Base-by-base conservation (phyloP, 371 early-diverging fungal genomes). In the Syncephalastrum contaminatum region DNA sequence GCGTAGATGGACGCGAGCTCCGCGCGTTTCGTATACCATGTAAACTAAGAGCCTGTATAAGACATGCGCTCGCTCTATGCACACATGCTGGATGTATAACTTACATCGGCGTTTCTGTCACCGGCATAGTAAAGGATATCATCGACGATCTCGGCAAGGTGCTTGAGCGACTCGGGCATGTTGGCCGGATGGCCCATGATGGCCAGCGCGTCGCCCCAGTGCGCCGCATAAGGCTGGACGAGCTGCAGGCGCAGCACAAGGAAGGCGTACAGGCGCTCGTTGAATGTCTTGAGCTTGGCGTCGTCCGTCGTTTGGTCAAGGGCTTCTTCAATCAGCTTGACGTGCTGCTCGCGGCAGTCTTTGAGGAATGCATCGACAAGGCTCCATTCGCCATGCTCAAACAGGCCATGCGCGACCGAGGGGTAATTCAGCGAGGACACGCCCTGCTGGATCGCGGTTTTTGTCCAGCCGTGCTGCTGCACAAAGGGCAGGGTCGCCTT, bases 51-150 rank as follows among this genome's bases (percentile, higher is more conserved):
- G 20, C 19, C 2, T 2, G 18, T 27, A 30, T n/a, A 12, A 14
- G 44, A 42, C 30, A 16, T 19, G 2, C 45, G 16, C 20, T n/a
- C n/a, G n/a, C n/a, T n/a, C n/a, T n/a, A n/a, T n/a, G n/a, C n/a
- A n/a, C n/a, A n/a, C n/a, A n/a, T n/a, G n/a, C n/a, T n/a, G n/a
- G n/a, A n/a, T n/a, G n/a, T 48, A 47, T 59, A 40, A 51, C 81
- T 72, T 80, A 89, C 92, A 70, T 90, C 90, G 15, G 83, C 77
- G 50, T 91, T 89, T 56, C 79, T 72, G 58, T 95, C 96, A 15
- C 94, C 96, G 19, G 96, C 91, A 52, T 89, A 76, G 61, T 83
- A 86, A 90, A 93, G 93, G 48, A 96, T 87, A 60, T 92, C 91
- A 66, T 94, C 92, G 0, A 87, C 87, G 45, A 94, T 78, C 48